Evolutionary conservation across 768 basidiomycete genomes (phyloP).

Genomic region (Lactifluus echinatus): DNA sequence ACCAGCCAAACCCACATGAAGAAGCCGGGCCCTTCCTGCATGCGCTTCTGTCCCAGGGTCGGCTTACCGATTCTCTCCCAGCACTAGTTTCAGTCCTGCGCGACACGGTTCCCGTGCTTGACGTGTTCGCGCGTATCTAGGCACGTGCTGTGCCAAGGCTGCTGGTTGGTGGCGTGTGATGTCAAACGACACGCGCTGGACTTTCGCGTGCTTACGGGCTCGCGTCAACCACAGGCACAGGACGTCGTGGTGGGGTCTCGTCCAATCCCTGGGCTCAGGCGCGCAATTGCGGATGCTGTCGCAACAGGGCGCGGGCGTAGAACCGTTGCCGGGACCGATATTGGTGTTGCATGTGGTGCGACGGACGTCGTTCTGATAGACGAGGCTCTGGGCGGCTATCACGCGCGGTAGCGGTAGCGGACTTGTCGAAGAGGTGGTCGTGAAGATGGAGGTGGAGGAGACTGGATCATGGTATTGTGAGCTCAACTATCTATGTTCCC

Average conservation of each 20-base stretch:
- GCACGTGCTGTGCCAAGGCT: slow-evolving; percentile 46
- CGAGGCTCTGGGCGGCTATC: slow-evolving; percentile 18
- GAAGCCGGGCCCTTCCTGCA: slow-evolving; percentile 71
- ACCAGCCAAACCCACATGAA: slow-evolving; percentile 63
- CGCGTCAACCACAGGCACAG: slow-evolving; percentile 27
- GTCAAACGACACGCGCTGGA: slow-evolving; percentile 62
- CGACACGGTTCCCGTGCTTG: slow-evolving; percentile 69
- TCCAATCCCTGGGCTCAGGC: slow-evolving; percentile 18
- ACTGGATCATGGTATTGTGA: background rate
- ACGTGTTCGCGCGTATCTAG: slow-evolving; percentile 53
- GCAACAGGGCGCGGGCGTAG: slow-evolving; percentile 14
- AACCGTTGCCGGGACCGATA: slow-evolving; percentile 16
- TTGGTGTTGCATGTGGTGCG: slow-evolving; percentile 19
- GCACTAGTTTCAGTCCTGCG: slow-evolving; percentile 60
- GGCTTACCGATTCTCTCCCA: slow-evolving; percentile 55
- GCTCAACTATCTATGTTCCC: background rate
- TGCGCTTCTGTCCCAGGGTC: slow-evolving; percentile 58
- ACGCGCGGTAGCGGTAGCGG: background rate
- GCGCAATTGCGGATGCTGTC: slow-evolving; percentile 9
- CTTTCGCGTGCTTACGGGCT: slow-evolving; percentile 61
- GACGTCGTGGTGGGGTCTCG: slow-evolving; percentile 21
- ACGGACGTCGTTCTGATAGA: slow-evolving; percentile 17
- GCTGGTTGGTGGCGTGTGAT: slow-evolving; percentile 76
- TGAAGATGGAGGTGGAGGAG: slow-evolving; percentile 15
- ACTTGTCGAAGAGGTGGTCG: background rate